Percentiles rank a stretch among this genome's conserved stretches.
Evolutionary conservation across 169 alveolate species (phyloP).

Genomic region (Cryptosporidium sp.): DNA sequence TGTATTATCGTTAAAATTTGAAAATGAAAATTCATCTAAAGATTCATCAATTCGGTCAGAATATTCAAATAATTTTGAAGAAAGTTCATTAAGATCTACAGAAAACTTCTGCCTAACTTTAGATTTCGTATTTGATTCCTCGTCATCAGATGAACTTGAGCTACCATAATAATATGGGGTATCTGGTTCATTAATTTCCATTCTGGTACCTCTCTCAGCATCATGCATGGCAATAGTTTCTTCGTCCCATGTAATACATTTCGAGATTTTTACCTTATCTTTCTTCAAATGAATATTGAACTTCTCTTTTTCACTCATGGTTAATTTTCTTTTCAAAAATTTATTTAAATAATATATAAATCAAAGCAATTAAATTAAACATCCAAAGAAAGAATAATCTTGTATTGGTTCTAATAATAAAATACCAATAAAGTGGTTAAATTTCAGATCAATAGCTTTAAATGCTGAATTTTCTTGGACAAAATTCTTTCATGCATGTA

Average conservation of each 20-base stretch:
- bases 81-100: constrained; percentile 47
- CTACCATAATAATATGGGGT: constrained; percentile 64
- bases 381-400: not conserved
- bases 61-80: constrained; percentile 49
- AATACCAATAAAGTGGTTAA: not conserved
- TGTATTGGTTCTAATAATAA: no score
- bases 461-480: not conserved
- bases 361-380: not conserved
- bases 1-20: not conserved
- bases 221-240: constrained; percentile 61
- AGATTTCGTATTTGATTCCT: not conserved
- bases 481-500: not conserved
- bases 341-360: not conserved
- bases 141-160: constrained; percentile 43
- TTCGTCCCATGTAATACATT: constrained; percentile 58
- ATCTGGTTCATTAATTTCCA: constrained; percentile 59
- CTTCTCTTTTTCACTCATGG: not conserved
- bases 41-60: constrained; percentile 1
- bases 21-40: not conserved
- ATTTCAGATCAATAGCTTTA: not conserved
- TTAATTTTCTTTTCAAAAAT: not conserved
- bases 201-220: constrained; percentile 70
- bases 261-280: not conserved
- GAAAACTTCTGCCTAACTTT: not conserved
- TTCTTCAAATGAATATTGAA: not conserved